Evolutionary conservation across 441 rosid genomes (phyloP).

Genomic region (Isatis lusitanica): DNA sequence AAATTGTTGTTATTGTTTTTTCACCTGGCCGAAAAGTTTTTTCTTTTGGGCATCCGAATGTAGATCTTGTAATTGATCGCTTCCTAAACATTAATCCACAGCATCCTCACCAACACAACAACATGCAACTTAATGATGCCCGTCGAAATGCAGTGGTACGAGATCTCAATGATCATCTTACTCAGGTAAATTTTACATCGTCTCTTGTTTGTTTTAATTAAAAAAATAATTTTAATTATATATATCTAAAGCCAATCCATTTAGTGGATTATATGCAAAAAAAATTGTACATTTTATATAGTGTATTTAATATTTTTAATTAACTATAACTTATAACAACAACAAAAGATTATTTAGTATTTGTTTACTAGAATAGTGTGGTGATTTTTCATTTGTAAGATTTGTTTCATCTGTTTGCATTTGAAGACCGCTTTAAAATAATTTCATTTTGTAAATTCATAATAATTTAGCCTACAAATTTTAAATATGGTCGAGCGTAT

Average conservation of each 20-base stretch:
- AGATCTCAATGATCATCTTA: constrained; percentile 47
- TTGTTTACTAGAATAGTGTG: neutral
- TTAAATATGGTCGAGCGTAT: neutral
- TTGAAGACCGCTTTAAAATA: neutral
- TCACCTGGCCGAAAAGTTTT: constrained; percentile 54
- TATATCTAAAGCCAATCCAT: neutral
- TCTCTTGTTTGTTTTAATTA: neutral
- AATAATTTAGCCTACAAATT: neutral
- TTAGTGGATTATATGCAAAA: neutral
- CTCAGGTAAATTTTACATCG: constrained; percentile 36
- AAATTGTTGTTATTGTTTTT: constrained; percentile 46
- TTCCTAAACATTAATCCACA: constrained; percentile 37
- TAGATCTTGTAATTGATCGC: constrained; percentile 36
- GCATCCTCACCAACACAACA: constrained; percentile 8
- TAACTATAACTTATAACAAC: neutral
- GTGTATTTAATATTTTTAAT: neutral
- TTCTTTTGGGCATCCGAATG: constrained; percentile 61
- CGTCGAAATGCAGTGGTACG: constrained; percentile 42
- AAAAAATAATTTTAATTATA: neutral
- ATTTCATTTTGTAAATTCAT: neutral
- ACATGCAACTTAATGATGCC: constrained; percentile 45
- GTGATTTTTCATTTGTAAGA: neutral
- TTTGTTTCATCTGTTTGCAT: neutral
- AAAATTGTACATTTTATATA: neutral
- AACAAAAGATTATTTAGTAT: neutral